Conservation (phyloP, 2,329 filamentous ascomycete species). For the Aspergillus caelatus region DNA sequence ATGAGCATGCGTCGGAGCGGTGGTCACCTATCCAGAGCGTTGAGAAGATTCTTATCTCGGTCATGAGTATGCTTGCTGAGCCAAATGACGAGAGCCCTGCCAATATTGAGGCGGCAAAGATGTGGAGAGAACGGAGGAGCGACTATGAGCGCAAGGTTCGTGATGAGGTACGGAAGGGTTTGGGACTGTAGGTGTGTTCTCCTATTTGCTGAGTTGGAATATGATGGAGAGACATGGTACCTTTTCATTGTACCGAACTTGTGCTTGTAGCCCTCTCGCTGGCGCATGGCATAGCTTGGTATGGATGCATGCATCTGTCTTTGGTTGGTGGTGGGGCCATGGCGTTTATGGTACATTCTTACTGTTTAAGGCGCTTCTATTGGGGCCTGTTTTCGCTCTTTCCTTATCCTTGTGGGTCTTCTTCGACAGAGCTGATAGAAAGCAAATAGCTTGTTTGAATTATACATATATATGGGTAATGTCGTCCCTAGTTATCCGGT, state of each 20-base stretch:
- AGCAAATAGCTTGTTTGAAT: background rate
- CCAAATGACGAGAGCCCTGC: constrained; percentile 96
- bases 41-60: constrained; percentile 94
- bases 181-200: constrained; percentile 66
- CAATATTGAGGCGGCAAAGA: constrained; percentile 93
- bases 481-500: constrained; percentile 7
- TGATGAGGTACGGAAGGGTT: constrained; percentile 75
- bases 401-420: background rate
- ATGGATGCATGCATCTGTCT: background rate
- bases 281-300: background rate
- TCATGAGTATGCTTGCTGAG: constrained; percentile 98
- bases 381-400: background rate
- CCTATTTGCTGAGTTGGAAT: background rate
- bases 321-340: background rate
- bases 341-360: constrained; percentile 5
- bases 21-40: constrained; percentile 97
- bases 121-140: constrained; percentile 83
- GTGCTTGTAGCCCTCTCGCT: background rate
- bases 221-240: background rate
- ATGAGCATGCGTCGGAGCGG: constrained; percentile 92
- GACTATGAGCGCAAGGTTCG: constrained; percentile 88
- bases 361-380: background rate
- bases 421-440: background rate
- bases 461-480: constrained; percentile 6
- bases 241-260: background rate